Evolutionary conservation across 306 rosid species (phyloP).

Genomic region (Begonia loranthoides): DNA sequence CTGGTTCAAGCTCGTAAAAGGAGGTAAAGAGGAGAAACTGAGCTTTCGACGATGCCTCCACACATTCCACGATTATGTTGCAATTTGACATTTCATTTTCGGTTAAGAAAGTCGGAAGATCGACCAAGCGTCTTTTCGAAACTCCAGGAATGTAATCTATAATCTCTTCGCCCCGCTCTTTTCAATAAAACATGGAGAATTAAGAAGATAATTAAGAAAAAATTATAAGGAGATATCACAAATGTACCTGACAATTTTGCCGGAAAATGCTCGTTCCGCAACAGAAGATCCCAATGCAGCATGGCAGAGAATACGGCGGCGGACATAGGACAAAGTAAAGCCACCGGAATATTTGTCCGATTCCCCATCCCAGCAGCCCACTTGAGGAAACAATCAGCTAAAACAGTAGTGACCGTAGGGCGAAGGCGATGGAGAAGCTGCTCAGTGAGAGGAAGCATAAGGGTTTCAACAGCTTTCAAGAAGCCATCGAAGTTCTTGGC

Average conservation of each 20-base stretch:
- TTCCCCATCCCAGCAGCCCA: too few relatives aligned
- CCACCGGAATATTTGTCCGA: too few relatives aligned
- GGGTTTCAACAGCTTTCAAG: conserved; percentile 1
- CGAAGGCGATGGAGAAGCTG: too few relatives aligned
- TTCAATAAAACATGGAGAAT: not conserved
- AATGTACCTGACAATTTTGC: conserved; percentile 2
- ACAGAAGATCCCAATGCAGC: conserved; percentile 17
- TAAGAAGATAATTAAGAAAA: not conserved
- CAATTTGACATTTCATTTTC: not conserved
- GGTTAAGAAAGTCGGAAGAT: conserved; percentile 7
- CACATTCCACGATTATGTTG: not conserved
- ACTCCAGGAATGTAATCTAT: conserved; percentile 26
- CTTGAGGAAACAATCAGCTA: too few relatives aligned
- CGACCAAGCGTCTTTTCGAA: conserved; percentile 10
- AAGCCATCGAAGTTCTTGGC: conserved; percentile 9
- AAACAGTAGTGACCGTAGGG: too few relatives aligned
- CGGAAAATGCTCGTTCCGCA: conserved; percentile 1
- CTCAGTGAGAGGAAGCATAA: conserved; percentile 11
- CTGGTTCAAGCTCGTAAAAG: conserved; percentile 21
- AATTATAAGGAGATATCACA: not conserved
- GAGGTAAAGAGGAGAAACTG: conserved; percentile 18
- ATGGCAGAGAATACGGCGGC: conserved; percentile 21
- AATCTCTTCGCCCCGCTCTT: conserved; percentile 16
- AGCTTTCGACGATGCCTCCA: conserved; percentile 5
- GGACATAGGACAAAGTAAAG: conserved; percentile 32